These are phyloP conservation scores for Zoysia matrella DNA, from an alignment of 202 grass and related monocot genomes.

Conservation along the genomic window DNA sequence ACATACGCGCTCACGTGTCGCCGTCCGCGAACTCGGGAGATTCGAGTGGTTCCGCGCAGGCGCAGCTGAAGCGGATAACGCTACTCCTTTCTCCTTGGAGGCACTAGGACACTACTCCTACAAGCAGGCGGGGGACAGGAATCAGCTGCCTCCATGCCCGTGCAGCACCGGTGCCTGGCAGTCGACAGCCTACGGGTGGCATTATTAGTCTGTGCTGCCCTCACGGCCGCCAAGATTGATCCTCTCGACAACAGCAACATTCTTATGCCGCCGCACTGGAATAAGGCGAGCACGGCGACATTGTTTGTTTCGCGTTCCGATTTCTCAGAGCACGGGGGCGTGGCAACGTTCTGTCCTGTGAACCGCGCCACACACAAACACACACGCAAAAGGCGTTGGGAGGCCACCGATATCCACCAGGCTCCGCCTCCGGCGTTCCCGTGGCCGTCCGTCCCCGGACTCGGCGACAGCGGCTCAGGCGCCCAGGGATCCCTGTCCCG, in stretches of 20 bases:
- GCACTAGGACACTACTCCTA: neutral
- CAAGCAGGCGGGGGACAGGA: neutral
- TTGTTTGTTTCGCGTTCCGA: neutral
- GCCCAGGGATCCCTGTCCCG: neutral
- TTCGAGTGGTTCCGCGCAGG: neutral
- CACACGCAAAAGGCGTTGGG: neutral
- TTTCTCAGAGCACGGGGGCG: neutral
- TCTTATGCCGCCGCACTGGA: neutral
- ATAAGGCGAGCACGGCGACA: neutral
- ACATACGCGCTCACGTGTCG: neutral
- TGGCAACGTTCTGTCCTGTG: neutral
- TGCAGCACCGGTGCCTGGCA: neutral
- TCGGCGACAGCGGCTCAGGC: constrained; percentile 31
- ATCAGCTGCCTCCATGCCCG: neutral
- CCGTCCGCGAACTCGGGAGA: neutral
- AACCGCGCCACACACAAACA: too few species aligned
- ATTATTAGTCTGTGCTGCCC: neutral
- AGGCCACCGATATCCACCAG: neutral
- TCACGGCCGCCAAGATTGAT: constrained; percentile 20
- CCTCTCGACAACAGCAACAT: constrained; percentile 23
- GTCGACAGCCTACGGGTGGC: neutral
- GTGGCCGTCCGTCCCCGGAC: neutral
- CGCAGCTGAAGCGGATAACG: neutral
- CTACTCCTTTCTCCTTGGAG: neutral
- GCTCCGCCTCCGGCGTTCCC: neutral